Base-by-base conservation (phyloP, 2,329 filamentous ascomycete species). In the Hypoxylon rubiginosum region DNA sequence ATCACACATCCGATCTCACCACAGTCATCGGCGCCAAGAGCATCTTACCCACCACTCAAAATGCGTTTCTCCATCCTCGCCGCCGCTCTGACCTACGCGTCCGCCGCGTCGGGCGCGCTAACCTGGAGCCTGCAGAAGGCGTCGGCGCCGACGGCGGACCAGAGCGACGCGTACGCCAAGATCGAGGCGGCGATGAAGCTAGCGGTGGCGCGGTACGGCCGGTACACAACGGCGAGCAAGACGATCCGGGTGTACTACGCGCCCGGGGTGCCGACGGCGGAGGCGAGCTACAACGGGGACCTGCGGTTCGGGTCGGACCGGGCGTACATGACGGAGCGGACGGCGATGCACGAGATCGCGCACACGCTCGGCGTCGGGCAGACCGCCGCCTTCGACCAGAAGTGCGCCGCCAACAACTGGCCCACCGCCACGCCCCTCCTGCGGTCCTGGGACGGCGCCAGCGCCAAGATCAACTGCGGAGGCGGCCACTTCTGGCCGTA, bases 361-460 rank as follows among this genome's bases (percentile, higher is more conserved):
- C 82, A 84, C 71, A 84, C 82, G 0, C 78, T 84, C 4, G 82
- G 82, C 3, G 75, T 84, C n/a, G 82, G 82, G 0, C 80, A 81
- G 74, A 82, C 81, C 3, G 67, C 71, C 7, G 77, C 76, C 8
- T 84, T 83, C 66, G 70, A 82, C 61, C 54, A 64, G 11, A 69
- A 72, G 34, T 84, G 82, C 70, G 75, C 77, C 0, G 75, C 80
- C 1, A 76, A 77, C 64, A 71, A 82, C 69, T 84, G 82, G 82
- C 73, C 81, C 1, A 75, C 71, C 6, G 82, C 82, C 1, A 72
- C 73, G 41, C 68, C 73, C 10, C 75, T 84, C n/a, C 75, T 84
- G 32, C 74, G 66, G 59, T 76, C 77, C 1, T 84, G 76, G 74
- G 82, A 84, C 43, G 82, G 82, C 0, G 11, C 66, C 0, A 57